Conservation (phyloP, 495 filamentous ascomycete species). For the Patellaria atrata region DNA sequence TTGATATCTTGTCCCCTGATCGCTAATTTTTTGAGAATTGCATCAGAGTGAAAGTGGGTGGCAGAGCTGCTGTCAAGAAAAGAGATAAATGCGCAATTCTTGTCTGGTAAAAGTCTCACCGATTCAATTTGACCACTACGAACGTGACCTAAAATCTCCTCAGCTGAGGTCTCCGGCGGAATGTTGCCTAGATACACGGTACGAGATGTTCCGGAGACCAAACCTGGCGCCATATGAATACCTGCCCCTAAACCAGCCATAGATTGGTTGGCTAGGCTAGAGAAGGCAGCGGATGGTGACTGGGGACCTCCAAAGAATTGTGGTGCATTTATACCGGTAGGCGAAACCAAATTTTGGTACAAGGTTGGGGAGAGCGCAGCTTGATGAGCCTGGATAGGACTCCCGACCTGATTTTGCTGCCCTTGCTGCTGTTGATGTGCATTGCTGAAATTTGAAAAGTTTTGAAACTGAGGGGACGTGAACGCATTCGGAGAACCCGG, state of each 20-base stretch:
- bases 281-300: slow-evolving; percentile 67
- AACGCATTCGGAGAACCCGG: slow-evolving; percentile 85
- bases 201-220: slow-evolving; percentile 80
- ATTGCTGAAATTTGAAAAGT: slow-evolving; percentile 61
- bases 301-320: slow-evolving; percentile 66
- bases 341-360: slow-evolving; percentile 65
- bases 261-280: slow-evolving; percentile 41
- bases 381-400: slow-evolving; percentile 49
- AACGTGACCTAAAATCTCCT: slow-evolving; percentile 95
- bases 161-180: slow-evolving; percentile 90
- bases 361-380: slow-evolving; percentile 52
- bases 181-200: slow-evolving; percentile 98
- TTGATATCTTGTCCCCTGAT: slow-evolving; percentile 99
- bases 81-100: slow-evolving; percentile 99
- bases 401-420: slow-evolving; percentile 40
- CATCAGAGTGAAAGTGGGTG: slow-evolving; percentile 97
- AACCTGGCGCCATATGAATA: slow-evolving; percentile 57
- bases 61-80: slow-evolving; percentile 94
- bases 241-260: slow-evolving; percentile 51
- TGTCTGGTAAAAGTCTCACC: slow-evolving; percentile 85
- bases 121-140: slow-evolving; percentile 98
- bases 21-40: slow-evolving; percentile 95
- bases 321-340: slow-evolving; percentile 55
- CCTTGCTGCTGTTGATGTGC: slow-evolving; percentile 46
- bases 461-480: slow-evolving; percentile 79